Conservation (phyloP, 805 yeast genomes). For the Yamadazyma akitaensis region DNA sequence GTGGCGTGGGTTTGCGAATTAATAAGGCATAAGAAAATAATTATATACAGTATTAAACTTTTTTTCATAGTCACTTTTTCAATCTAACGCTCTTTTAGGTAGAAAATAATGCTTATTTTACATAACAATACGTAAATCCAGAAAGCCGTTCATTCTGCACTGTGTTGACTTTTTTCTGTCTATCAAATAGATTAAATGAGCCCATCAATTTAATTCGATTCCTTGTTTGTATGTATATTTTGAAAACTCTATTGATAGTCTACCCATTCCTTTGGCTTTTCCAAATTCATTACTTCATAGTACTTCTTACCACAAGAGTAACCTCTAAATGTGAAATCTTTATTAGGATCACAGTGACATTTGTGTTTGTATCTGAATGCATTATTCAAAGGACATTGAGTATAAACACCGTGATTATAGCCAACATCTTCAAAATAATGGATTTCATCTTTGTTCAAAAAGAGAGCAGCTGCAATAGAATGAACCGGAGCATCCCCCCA, state of each 20-base stretch:
- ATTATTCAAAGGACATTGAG: constrained; percentile 72
- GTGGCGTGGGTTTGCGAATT: too few species aligned
- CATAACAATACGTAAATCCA: too few species aligned
- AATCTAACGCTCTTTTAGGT: too few species aligned
- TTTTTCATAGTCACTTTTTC: too few species aligned
- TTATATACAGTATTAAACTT: not conserved
- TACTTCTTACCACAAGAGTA: constrained; percentile 29
- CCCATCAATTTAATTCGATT: too few species aligned
- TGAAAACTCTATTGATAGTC: constrained; percentile 12
- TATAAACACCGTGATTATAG: constrained; percentile 78
- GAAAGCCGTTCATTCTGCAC: too few species aligned
- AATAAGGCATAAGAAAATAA: not conserved
- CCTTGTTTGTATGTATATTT: not conserved
- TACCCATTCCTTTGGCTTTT: constrained; percentile 32
- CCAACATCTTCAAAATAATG: constrained; percentile 85
- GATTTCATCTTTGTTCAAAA: constrained; percentile 64
- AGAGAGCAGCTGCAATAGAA: constrained; percentile 80
- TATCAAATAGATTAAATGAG: too few species aligned
- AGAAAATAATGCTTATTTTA: too few species aligned
- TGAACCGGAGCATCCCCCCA: constrained; percentile 97
- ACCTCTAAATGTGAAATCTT: constrained; percentile 29
- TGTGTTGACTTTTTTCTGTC: too few species aligned
- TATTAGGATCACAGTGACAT: constrained; percentile 67
- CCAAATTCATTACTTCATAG: constrained; percentile 27
- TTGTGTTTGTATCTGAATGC: constrained; percentile 51